Evolutionary conservation across 192 early-diverging fungal genomes (phyloP), one percentile per base, ranked within the genome.

Genomic region (Spizellomyces punctatus): DNA sequence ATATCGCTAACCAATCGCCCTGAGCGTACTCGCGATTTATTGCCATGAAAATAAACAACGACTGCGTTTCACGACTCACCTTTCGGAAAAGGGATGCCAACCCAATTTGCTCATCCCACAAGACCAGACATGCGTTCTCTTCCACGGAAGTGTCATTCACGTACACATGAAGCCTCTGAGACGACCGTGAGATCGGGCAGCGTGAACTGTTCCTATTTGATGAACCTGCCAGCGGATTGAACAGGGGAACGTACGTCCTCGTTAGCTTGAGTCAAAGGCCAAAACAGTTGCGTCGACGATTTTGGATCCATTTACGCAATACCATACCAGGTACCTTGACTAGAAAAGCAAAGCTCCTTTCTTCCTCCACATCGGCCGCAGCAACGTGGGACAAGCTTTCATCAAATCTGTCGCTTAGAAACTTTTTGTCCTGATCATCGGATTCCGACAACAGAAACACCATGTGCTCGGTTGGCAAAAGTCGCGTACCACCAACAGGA

Each of bases 71-170:
- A 54, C 17, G 50, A 54, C 14, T 54, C 36, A 69, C 69, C 61
- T 71, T 61, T 10, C 17, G n/a, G 8, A 71, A 71, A 10, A 71
- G 41, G 0, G 69, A 71, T 27, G 69, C 69, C 58, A 71, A 52
- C 7, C 60, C 61, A 46, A 71, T 71, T 48, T 71, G 69, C 60
- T 71, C 60, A 42, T 71, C 69, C 69, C 69, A 71, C 8, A 71
- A 47, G 14, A 63, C 44, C 16, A 71, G 42, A 14, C 19, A 21
- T 36, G 42, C 61, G 21, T 61, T 61, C 1, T 63, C 45, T 36
- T 64, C 49, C 10, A 10, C 61, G 12, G 58, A 49, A 12, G 69
- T 27, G 42, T 71, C 69, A 46, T 27, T 49, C 17, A 71, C 69
- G 42, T 19, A 19, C 6, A 71, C 49, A 4, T 71, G 59, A 22